These are phyloP conservation scores for Cucurbita pepo DNA, from an alignment of 306 rosid species.

Conservation along the genomic window DNA sequence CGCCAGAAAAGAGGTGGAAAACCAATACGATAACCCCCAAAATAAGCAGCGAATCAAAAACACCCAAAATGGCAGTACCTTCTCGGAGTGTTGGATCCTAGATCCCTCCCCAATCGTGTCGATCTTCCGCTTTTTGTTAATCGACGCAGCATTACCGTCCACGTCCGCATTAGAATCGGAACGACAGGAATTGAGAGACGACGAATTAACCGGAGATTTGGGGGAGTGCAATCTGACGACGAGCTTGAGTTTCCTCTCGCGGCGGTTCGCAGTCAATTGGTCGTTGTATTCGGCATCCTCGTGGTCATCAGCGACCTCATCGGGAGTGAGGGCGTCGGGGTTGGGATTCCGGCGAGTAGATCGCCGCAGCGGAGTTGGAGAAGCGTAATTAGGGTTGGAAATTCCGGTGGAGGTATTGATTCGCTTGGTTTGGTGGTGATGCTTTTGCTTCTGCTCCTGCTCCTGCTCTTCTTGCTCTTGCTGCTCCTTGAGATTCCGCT, in stretches of 20 bases:
- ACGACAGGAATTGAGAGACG: conserved; percentile 22
- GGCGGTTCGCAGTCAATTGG: conserved; percentile 21
- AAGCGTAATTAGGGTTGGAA: conserved; percentile 25
- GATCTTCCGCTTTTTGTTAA: conserved; percentile 30
- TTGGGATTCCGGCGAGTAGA: conserved; percentile 57
- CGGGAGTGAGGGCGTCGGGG: conserved; percentile 11
- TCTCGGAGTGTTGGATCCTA: conserved; percentile 10
- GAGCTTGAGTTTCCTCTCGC: conserved; percentile 49
- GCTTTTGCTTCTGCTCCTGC: conserved; percentile 7
- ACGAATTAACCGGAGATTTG: conserved; percentile 30
- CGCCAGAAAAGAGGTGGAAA: too few species aligned
- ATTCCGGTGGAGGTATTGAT: conserved; percentile 15
- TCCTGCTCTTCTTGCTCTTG: conserved; percentile 10
- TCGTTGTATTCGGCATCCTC: conserved; percentile 7
- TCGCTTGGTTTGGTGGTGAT: conserved; percentile 2
- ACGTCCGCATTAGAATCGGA: conserved; percentile 32
- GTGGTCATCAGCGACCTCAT: conserved; percentile 10
- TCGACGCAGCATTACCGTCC: conserved; percentile 18
- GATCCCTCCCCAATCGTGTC: conserved; percentile 35
- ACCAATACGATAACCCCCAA: neutral
- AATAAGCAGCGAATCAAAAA: conserved; percentile 10
- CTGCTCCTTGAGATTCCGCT: conserved; percentile 37
- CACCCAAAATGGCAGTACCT: conserved; percentile 22
- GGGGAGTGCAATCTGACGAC: conserved; percentile 34
- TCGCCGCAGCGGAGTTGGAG: conserved; percentile 32